phyloP scores from a whole-genome alignment of 257 asterid species.

The Lycium ferocissimum region DNA sequence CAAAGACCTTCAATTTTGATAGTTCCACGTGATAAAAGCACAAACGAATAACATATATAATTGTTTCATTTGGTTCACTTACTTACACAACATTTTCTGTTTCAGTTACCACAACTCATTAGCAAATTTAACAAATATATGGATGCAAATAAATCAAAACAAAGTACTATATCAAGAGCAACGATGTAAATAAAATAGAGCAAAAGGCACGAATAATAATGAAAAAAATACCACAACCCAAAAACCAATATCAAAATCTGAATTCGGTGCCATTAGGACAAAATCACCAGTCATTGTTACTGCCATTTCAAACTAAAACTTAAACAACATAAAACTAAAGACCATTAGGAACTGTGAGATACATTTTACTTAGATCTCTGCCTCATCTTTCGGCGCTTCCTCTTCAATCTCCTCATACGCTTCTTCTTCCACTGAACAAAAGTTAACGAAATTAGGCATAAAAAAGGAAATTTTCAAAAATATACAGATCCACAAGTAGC shows the following conservation, averaged over 20 bases:
- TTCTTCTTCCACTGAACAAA: conserved; percentile 61
- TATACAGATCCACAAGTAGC: too few relatives aligned
- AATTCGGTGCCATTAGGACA: not conserved
- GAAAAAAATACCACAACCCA: not conserved
- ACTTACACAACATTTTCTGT: not conserved
- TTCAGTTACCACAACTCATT: not conserved
- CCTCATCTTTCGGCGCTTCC: conserved; percentile 72
- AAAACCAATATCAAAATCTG: not conserved
- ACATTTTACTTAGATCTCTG: conserved; percentile 57
- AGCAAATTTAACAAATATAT: not conserved
- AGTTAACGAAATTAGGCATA: not conserved
- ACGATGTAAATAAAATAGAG: not conserved
- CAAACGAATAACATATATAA: not conserved
- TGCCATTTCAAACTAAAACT: not conserved
- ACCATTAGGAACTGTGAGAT: not conserved
- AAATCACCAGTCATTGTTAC: not conserved
- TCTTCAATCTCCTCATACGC: conserved; percentile 70
- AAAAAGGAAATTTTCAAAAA: not conserved
- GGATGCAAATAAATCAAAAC: not conserved
- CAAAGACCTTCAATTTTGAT: not conserved
- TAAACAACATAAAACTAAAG: not conserved
- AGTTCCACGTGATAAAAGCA: not conserved
- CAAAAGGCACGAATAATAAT: not conserved
- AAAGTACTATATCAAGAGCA: not conserved
- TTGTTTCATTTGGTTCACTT: not conserved